Evolutionary conservation across 2,329 filamentous ascomycete species (phyloP), one percentile per base, ranked within the genome.

Genomic region (Herpotrichia juniperi): DNA sequence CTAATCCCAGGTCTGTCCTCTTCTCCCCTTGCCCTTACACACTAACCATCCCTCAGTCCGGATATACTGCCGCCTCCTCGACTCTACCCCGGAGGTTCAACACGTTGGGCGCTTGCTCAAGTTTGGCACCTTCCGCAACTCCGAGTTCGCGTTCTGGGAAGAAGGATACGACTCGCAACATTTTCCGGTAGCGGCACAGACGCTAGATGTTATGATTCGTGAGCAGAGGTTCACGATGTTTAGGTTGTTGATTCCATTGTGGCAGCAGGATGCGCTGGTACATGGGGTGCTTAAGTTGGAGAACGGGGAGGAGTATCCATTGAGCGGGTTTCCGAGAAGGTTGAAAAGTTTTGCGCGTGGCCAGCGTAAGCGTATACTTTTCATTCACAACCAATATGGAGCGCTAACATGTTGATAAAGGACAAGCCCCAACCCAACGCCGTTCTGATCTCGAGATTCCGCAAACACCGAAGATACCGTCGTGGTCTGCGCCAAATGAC

Each of bases 131-230:
- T 52, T 46, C 37, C 49, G 45, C 14, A 43, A 52, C 30, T 42
- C 49, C 2, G 39, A 49, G 4, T 56, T 56, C 28, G 46, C 49
- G 12, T 50, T 56, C 30, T 52, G 49, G 53, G 53, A 56, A 32
- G 46, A 52, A 42, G 40, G 30, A n/a, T 47, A 52, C 12, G 49
- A n/a, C 7, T 16, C 53, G 3, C 49, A 56, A 24, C 42, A 56
- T 19, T 56, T 51, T 22, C 49, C 49, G 4, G 46, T 56, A 25
- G 24, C 46, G 2, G 6, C 34, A 14, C 42, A 32, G 5, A 43
- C 25, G 14, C 25, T 56, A 11, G 49, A 53, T 22, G 40, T 21
- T 8, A 56, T 56, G 45, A 50, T 53, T 9, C 34, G 26, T 1
- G 32, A 46, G 7, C 25, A 19, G 11, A 17, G 25, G n/a, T 56